Percentiles rank a stretch among this genome's conserved stretches.
phyloP scores from a whole-genome alignment of 805 yeast genomes.

The Metahyphopichia silvanorum region DNA sequence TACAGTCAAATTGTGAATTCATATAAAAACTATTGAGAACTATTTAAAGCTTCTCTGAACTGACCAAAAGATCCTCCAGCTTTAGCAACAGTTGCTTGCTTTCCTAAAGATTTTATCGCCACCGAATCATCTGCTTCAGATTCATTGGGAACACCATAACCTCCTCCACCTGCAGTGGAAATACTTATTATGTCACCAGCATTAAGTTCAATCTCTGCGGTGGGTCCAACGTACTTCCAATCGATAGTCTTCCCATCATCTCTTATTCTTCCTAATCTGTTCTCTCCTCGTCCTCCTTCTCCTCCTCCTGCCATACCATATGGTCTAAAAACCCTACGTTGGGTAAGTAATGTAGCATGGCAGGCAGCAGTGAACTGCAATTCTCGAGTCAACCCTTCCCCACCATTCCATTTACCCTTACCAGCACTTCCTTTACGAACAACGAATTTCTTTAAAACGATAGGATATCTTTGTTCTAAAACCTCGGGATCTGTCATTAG shows the following conservation, averaged over 20 bases:
- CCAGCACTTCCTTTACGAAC: constrained; percentile 15
- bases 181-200: constrained; percentile 68
- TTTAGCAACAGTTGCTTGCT: neutral
- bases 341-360: constrained; percentile 16
- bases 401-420: constrained; percentile 17
- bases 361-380: constrained; percentile 14
- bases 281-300: constrained; percentile 36
- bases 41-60: neutral
- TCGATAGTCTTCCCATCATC: constrained; percentile 10
- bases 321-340: constrained; percentile 17
- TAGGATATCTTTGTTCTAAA: constrained; percentile 17
- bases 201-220: constrained; percentile 60
- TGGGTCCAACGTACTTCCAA: constrained; percentile 43
- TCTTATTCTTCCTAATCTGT: constrained; percentile 27
- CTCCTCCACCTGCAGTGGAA: constrained; percentile 86
- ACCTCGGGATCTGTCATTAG: constrained; percentile 20
- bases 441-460: constrained; percentile 11
- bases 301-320: constrained; percentile 30
- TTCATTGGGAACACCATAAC: constrained; percentile 49
- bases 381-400: constrained; percentile 17
- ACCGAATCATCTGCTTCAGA: constrained; percentile 12
- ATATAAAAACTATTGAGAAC: neutral
- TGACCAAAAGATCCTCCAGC: neutral
- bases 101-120: too few relatives aligned
- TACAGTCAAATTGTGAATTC: neutral